Conservation (phyloP, 2,329 filamentous ascomycete genomes). For the Colletotrichum karsti region DNA sequence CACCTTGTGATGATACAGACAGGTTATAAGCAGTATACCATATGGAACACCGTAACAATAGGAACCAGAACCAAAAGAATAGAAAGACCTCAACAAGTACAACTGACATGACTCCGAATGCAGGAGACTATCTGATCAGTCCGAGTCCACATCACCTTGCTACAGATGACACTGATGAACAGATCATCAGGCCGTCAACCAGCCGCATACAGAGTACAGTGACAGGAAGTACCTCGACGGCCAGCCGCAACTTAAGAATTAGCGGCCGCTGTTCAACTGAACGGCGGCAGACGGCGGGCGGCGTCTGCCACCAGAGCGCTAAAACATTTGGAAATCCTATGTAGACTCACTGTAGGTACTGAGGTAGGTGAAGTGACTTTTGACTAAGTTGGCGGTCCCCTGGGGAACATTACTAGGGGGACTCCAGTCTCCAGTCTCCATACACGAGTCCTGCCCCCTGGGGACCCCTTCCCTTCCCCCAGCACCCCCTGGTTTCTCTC, state of each 20-base stretch:
- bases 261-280: neutral
- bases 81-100: too few species aligned
- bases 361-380: neutral
- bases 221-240: neutral
- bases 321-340: slow-evolving; percentile 16
- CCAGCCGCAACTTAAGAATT: neutral
- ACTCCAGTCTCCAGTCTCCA: neutral
- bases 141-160: neutral
- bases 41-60: too few species aligned
- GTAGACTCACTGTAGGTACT: too few species aligned
- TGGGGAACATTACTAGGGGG: slow-evolving; percentile 7
- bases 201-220: too few species aligned
- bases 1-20: too few species aligned
- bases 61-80: too few species aligned
- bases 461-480: slow-evolving; percentile 5
- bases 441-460: neutral
- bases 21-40: too few species aligned
- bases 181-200: neutral
- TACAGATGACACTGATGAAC: neutral
- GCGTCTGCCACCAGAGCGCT: slow-evolving; percentile 6
- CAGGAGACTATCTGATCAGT: neutral
- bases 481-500: neutral
- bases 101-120: too few species aligned
- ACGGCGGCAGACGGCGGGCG: slow-evolving; percentile 3
- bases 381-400: neutral